Base-by-base conservation (phyloP, 768 basidiomycete species). In the Leccinum fibrillosum region DNA sequence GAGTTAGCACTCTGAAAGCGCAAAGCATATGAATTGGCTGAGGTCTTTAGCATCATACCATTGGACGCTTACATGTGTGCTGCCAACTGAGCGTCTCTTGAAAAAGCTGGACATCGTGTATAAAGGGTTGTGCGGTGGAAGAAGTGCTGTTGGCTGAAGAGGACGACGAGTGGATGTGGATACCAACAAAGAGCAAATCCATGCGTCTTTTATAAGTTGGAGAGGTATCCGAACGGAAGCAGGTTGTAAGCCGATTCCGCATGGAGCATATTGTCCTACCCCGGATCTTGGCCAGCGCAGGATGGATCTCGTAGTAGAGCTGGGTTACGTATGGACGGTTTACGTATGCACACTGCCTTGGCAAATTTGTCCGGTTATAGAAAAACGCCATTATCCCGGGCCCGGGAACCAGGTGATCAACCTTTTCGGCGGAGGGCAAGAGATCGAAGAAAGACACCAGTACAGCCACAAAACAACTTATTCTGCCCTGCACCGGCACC, bases 81-180 rank as follows among this genome's bases (percentile, higher is more conserved):
- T 70, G 9, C 32, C 25, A 9, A 61, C 13, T 39, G 67, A 70
- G 42, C 56, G 57, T 54, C 69, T 70, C 59, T 61, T 70, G 52
- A 70, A 52, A 15, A 68, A 51, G 21, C 69, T 55, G 3, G 52
- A 60, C 63, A 68, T 70, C 21, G 55, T 51, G 55, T 21, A 17
- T 6, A 23, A 23, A 30, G 32, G 17, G 49, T 53, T 50, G 47
- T 13, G 42, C 1, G 13, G 21, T 10, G 35, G 34, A 54, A 28
- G 21, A 34, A 32, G 23, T 12, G 34, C 19, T 58, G 19, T 58
- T 51, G n/a, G 21, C 32, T 53, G 54, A 26, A 28, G 23, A 21
- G 44, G 45, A 44, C 25, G 45, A 48, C 34, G 11, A 50, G 52
- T 48, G 49, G 44, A 55, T 8, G 25, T 26, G 32, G 54, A 50